phyloP scores from a whole-genome alignment of 352 stramenopile species.

The Halophytophthora polymorphica region DNA sequence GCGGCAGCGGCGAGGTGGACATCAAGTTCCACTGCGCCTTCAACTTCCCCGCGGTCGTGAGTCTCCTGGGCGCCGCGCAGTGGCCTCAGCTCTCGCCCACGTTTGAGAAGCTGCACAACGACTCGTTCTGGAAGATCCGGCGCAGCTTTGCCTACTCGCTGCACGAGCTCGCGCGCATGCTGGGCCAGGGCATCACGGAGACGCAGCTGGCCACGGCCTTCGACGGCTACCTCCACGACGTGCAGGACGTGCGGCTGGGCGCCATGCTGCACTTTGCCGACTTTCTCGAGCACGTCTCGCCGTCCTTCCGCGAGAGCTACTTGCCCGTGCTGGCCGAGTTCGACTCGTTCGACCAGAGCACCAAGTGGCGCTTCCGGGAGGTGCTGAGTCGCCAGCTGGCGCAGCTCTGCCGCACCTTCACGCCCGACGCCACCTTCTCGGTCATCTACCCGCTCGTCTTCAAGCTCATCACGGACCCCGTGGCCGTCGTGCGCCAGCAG shows the following conservation, averaged over 20 bases:
- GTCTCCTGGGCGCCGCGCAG: slow-evolving; percentile 60
- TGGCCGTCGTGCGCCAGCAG: slow-evolving; percentile 67
- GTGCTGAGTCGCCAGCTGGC: slow-evolving; percentile 73
- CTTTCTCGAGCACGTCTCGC: slow-evolving; percentile 75
- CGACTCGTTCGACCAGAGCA: slow-evolving; percentile 58
- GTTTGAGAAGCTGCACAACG: slow-evolving; percentile 77
- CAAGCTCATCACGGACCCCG: slow-evolving; percentile 72
- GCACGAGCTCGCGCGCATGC: slow-evolving; percentile 82
- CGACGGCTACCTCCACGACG: slow-evolving; percentile 80
- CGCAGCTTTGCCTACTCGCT: slow-evolving; percentile 92
- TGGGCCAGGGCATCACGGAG: slow-evolving; percentile 80
- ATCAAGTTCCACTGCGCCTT: slow-evolving; percentile 92
- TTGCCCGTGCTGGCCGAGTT: slow-evolving; percentile 73
- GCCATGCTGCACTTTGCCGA: slow-evolving; percentile 84
- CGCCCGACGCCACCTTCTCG: slow-evolving; percentile 60
- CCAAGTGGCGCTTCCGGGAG: slow-evolving; percentile 84
- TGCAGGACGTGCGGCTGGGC: slow-evolving; percentile 78
- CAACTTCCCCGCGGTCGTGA: slow-evolving; percentile 88
- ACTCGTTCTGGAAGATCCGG: slow-evolving; percentile 88
- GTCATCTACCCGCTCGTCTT: slow-evolving; percentile 76
- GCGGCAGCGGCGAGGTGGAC: slow-evolving; percentile 77
- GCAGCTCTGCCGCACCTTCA: slow-evolving; percentile 72
- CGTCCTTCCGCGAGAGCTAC: slow-evolving; percentile 74
- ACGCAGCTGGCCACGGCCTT: slow-evolving; percentile 78
- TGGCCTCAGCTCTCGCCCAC: slow-evolving; percentile 79